phyloP scores from a whole-genome alignment of 306 rosid genomes.

The Clitoria ternatea region DNA sequence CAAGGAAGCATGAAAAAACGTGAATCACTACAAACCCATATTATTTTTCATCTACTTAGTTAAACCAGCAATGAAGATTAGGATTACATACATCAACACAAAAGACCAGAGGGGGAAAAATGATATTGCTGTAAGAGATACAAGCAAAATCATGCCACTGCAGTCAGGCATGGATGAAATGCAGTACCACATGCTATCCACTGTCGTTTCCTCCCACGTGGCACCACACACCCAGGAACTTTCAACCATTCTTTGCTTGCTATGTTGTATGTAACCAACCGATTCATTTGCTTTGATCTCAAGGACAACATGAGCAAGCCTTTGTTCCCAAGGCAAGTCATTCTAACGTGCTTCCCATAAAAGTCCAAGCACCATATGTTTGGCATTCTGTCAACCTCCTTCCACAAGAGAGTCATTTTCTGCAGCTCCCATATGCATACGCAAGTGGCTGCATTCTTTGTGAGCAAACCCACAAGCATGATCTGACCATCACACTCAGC shows the following conservation, averaged over 20 bases:
- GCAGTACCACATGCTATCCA: conserved; percentile 75
- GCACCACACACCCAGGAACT: conserved; percentile 71
- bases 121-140: conserved; percentile 31
- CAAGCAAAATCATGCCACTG: conserved; percentile 47
- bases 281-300: conserved; percentile 59
- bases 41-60: conserved; percentile 34
- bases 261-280: conserved; percentile 66
- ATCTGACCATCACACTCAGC: conserved; percentile 81
- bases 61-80: conserved; percentile 23
- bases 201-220: conserved; percentile 67
- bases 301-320: conserved; percentile 92
- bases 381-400: conserved; percentile 99
- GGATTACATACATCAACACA: conserved; percentile 22
- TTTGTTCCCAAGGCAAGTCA: conserved; percentile 91
- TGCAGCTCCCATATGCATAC: conserved; percentile 97
- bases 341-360: conserved; percentile 92
- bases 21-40: conserved; percentile 24
- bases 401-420: conserved; percentile 94
- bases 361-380: conserved; percentile 93
- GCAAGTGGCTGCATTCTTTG: conserved; percentile 86
- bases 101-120: background rate
- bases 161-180: conserved; percentile 73
- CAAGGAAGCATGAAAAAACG: conserved; percentile 25
- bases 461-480: conserved; percentile 79
- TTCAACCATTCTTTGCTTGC: conserved; percentile 71